These are phyloP conservation scores for Diaporthe sp. DNA, from an alignment of 2,329 filamentous ascomycete genomes.

Conservation along the genomic window DNA sequence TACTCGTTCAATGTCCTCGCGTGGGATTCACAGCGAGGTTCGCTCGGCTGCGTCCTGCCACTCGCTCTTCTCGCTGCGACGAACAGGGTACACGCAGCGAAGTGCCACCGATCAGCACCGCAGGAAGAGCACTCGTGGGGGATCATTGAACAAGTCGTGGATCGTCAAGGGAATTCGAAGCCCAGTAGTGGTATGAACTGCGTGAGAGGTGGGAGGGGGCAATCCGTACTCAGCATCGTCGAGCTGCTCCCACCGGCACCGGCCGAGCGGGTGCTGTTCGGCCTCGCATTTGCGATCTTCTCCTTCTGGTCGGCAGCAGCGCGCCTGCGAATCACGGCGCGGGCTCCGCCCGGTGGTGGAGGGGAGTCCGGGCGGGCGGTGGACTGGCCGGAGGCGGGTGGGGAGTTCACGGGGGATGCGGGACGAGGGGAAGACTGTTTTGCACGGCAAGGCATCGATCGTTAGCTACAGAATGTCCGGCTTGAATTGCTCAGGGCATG, in stretches of 20 bases:
- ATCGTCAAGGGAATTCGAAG: background rate
- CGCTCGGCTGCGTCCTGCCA: background rate
- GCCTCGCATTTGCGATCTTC: constrained; percentile 93
- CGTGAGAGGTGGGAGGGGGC: background rate
- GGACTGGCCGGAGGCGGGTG: constrained; percentile 75
- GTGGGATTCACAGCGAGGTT: no score
- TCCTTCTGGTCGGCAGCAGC: constrained; percentile 98
- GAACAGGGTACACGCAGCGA: background rate
- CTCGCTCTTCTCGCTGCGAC: background rate
- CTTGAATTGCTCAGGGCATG: background rate
- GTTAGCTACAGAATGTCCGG: constrained; percentile 13
- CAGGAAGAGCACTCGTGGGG: background rate
- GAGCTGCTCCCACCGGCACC: constrained; percentile 96
- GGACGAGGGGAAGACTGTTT: constrained; percentile 71
- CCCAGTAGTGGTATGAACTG: background rate
- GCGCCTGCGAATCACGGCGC: constrained; percentile 94
- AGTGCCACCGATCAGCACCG: background rate
- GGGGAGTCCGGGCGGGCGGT: constrained; percentile 84
- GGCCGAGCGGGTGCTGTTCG: constrained; percentile 91
- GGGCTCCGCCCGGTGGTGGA: constrained; percentile 91
- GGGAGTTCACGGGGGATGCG: constrained; percentile 70
- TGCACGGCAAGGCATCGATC: constrained; percentile 45
- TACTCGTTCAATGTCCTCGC: background rate
- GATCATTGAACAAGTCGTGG: background rate
- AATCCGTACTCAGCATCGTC: constrained; percentile 93